These are phyloP conservation scores for Dactylella cylindrospora DNA, from an alignment of 2,329 filamentous ascomycete genomes.

Conservation along the genomic window DNA sequence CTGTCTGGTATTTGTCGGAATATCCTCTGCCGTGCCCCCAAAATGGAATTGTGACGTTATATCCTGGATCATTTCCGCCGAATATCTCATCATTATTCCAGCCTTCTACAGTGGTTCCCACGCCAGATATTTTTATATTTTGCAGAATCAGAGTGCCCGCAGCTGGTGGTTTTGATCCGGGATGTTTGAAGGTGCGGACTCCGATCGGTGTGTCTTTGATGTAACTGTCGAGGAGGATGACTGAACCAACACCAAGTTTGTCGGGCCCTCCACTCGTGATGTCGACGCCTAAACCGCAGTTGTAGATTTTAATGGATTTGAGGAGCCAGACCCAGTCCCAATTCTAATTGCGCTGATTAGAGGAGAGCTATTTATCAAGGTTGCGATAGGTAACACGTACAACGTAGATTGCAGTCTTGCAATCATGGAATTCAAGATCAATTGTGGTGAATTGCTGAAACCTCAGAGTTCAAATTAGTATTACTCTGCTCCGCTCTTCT, in stretches of 20 bases:
- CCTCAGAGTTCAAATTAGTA: constrained; percentile 65
- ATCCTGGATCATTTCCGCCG: constrained; percentile 19
- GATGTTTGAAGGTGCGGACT: constrained; percentile 64
- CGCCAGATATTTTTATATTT: constrained; percentile 59
- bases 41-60: constrained; percentile 31
- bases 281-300: constrained; percentile 72
- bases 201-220: constrained; percentile 75
- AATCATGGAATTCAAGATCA: constrained; percentile 78
- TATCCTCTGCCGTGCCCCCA: constrained; percentile 42
- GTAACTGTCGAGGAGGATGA: constrained; percentile 77
- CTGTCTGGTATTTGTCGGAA: constrained; percentile 17
- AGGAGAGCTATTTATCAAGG: not conserved
- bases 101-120: constrained; percentile 56
- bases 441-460: constrained; percentile 82
- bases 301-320: constrained; percentile 73
- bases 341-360: constrained; percentile 56
- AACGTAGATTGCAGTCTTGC: constrained; percentile 78
- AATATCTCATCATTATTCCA: constrained; percentile 28
- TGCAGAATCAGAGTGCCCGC: constrained; percentile 69
- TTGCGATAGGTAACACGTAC: not conserved
- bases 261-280: constrained; percentile 67
- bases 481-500: not conserved
- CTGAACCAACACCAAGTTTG: constrained; percentile 78
- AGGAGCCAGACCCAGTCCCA: constrained; percentile 87
- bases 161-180: constrained; percentile 51